Evolutionary conservation across 345 rosid genomes (phyloP).

Genomic region (Populus euphratica): DNA sequence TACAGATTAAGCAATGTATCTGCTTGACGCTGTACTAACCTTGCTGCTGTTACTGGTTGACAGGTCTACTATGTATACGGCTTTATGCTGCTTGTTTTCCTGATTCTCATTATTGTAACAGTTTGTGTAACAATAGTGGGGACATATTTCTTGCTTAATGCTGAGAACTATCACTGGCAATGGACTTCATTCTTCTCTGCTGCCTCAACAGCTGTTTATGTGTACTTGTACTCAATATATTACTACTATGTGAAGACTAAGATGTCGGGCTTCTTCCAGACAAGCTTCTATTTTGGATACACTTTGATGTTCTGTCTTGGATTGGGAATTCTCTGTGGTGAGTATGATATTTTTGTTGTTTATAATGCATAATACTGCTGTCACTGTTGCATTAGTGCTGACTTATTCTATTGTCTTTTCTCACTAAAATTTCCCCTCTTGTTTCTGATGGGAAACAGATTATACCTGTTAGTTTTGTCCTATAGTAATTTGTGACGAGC

Average conservation of each 20-base stretch:
- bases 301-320: conserved; percentile 96
- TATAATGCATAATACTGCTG: neutral
- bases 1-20: neutral
- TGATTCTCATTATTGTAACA: conserved; percentile 81
- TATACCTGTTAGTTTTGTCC: neutral
- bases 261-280: conserved; percentile 97
- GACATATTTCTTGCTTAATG: conserved; percentile 84
- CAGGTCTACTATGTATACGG: conserved; percentile 96
- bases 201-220: conserved; percentile 90
- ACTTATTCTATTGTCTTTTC: neutral
- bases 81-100: conserved; percentile 81
- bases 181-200: conserved; percentile 96
- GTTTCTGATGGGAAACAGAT: neutral
- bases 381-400: neutral
- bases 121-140: conserved; percentile 93
- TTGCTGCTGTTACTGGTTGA: conserved; percentile 4
- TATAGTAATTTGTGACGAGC: neutral
- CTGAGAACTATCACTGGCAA: conserved; percentile 97
- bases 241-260: conserved; percentile 88
- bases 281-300: conserved; percentile 95
- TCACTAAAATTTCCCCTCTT: neutral
- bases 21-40: neutral
- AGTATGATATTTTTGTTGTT: conserved; percentile 21
- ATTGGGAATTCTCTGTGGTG: conserved; percentile 89
- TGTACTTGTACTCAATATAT: conserved; percentile 83